Evolutionary conservation across 306 rosid genomes (phyloP).

Genomic region (Astragalus glycyphyllos): DNA sequence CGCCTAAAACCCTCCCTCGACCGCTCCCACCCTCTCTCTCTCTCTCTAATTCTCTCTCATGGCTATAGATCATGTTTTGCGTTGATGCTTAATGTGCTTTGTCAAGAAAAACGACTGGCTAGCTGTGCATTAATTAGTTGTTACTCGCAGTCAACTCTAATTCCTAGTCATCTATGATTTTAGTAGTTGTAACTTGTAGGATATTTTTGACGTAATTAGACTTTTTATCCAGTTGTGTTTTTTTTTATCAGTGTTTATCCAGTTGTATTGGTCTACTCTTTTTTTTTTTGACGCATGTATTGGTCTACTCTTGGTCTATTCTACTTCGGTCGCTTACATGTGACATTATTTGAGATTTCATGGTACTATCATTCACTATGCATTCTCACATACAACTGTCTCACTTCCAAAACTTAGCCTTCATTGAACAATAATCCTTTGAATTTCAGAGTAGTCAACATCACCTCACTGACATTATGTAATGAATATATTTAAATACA

Average conservation of each 20-base stretch:
- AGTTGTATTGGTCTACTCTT: background rate
- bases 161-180: too few species aligned
- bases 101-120: too few species aligned
- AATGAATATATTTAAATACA: background rate
- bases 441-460: background rate
- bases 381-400: conserved; percentile 16
- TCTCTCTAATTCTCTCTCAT: too few species aligned
- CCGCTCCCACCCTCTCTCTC: too few species aligned
- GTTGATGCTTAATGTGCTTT: too few species aligned
- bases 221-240: background rate
- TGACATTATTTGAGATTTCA: background rate
- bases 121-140: too few species aligned
- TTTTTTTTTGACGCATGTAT: too few species aligned
- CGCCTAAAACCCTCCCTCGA: too few species aligned
- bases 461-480: background rate
- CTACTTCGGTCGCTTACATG: background rate
- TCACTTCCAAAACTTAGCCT: background rate
- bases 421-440: background rate
- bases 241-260: background rate
- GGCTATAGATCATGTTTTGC: too few species aligned
- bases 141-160: too few species aligned
- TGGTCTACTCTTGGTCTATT: background rate
- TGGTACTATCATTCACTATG: background rate
- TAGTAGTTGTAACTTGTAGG: too few species aligned
- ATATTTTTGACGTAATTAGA: too few species aligned